Evolutionary conservation across 2,329 filamentous ascomycete species (phyloP), one percentile per base, ranked within the genome.

Genomic region (Ceratocystis cubensis): DNA sequence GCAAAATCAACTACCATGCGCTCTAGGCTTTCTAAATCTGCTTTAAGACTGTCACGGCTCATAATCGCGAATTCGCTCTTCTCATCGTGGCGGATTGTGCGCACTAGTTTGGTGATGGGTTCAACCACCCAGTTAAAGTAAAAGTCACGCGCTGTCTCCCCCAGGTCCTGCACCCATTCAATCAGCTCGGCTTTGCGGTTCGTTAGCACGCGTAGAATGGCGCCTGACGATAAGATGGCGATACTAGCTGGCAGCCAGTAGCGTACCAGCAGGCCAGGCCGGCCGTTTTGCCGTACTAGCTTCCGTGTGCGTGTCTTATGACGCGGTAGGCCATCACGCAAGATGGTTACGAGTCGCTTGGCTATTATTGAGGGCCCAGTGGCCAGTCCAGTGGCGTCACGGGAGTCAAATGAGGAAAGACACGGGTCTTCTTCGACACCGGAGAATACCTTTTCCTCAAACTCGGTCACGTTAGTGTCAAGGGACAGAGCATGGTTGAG

Each of bases 1-100:
- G 92, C 89, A 77, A 99, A 99, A 71, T 97, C 94, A 46, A 99
- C 88, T 3, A 99, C 95, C 94, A 99, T 99, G 61, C 94, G 87
- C 75, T 99, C 93, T 41, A 99, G 79, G 73, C 91, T 96, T 65
- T 91, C 90, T 41, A 91, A 85, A 74, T 99, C 94, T 1, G 92
- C 91, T 74, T 88, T 87, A 25, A 99, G 82, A 70, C 91, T 96
- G 70, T 93, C 88, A 68, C 91, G 89, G 77, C 91, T 96, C 88
- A 99, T 94, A 70, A 99, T 89, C 57, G 93, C 94, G 70, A 99
- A 93, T 73, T 97, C 93, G 73, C 91, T 96, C 70, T 86, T 88
- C 71, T 89, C 86, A 72, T 97, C 91, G 74, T 97, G 94, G 4
- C 93, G 86, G 70, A 99, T 97, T 0, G 94, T 99, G 62, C 88